Conservation (phyloP, 352 stramenopile genomes). For the Phytophthora fragariae region DNA sequence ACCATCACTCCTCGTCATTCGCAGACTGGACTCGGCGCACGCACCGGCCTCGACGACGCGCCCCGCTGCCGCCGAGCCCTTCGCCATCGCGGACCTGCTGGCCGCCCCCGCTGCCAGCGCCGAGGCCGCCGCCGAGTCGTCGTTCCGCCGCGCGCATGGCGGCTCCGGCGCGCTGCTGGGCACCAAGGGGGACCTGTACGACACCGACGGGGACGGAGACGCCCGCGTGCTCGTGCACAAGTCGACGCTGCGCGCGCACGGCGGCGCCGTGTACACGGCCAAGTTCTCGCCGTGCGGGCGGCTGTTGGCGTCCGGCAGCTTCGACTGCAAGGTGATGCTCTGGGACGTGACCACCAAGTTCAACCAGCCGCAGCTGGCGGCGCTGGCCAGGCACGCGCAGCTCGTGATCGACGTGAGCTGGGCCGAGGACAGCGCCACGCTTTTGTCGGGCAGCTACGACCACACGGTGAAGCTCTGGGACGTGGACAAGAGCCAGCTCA, state of each 20-base stretch:
- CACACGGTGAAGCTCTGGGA: slow-evolving; percentile 92
- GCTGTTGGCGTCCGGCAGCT: slow-evolving; percentile 79
- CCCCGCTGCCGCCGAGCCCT: slow-evolving; percentile 54
- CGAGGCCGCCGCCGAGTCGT: slow-evolving; percentile 45
- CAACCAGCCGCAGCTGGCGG: slow-evolving; percentile 86
- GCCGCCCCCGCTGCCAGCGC: slow-evolving; percentile 44
- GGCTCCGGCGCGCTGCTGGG: slow-evolving; percentile 44
- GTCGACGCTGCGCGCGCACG: slow-evolving; percentile 78
- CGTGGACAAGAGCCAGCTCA: slow-evolving; percentile 76
- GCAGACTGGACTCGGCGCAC: slow-evolving; percentile 75
- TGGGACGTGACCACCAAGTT: slow-evolving; percentile 92
- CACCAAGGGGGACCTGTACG: slow-evolving; percentile 65
- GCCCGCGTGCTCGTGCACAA: slow-evolving; percentile 82
- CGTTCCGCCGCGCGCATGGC: slow-evolving; percentile 47
- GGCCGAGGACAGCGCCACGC: slow-evolving; percentile 76
- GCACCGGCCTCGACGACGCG: slow-evolving; percentile 36
- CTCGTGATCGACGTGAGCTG: slow-evolving; percentile 90
- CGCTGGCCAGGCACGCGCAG: slow-evolving; percentile 77
- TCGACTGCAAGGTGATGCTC: slow-evolving; percentile 85
- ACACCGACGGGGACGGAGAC: slow-evolving; percentile 62
- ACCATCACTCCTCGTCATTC: slow-evolving; percentile 30
- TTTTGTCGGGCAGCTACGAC: slow-evolving; percentile 87
- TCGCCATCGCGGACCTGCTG: slow-evolving; percentile 77
- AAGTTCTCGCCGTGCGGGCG: slow-evolving; percentile 88
- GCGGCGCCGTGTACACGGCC: slow-evolving; percentile 85